A percentile compares a stretch with the other conserved stretches of the same genome.
These are phyloP conservation scores for Saccharomycopsis fermentans DNA, from an alignment of 805 yeast species.

Conservation along the genomic window DNA sequence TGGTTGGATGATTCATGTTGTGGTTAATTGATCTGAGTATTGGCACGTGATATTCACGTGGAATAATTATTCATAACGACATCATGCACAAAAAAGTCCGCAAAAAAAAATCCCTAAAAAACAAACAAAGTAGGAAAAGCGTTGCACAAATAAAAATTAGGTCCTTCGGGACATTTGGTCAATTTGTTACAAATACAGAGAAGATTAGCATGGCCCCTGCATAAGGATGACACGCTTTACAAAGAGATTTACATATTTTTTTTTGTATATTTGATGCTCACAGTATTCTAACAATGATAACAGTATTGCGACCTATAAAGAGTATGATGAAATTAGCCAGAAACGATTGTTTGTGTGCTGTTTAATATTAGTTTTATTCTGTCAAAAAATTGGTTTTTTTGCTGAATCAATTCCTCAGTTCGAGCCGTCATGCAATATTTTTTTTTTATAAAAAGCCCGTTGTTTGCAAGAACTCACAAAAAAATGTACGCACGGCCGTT, in stretches of 20 bases:
- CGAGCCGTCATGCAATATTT: not conserved
- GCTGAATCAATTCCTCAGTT: not conserved
- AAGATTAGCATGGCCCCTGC: conserved; percentile 99
- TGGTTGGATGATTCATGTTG: too few relatives aligned
- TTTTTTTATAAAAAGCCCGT: too few relatives aligned
- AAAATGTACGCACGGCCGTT: too few relatives aligned
- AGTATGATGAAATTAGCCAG: not conserved
- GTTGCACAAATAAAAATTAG: not conserved
- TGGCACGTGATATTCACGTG: too few relatives aligned
- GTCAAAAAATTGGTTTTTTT: not conserved
- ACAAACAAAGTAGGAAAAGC: too few relatives aligned
- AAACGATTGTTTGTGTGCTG: not conserved
- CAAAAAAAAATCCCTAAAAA: too few relatives aligned
- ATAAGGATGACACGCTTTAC: conserved; percentile 99
- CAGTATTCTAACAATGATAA: not conserved
- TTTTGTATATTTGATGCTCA: conserved; percentile 30
- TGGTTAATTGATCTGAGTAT: too few relatives aligned
- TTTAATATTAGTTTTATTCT: not conserved
- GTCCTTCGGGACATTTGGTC: conserved; percentile 76
- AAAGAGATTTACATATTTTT: conserved; percentile 96
- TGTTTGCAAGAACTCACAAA: too few relatives aligned
- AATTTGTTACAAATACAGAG: conserved; percentile 99
- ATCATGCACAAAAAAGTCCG: too few relatives aligned
- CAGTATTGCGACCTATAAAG: too few relatives aligned
- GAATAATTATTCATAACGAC: too few relatives aligned